phyloP scores from a whole-genome alignment of 345 rosid genomes.

The Conringia planisiliqua region DNA sequence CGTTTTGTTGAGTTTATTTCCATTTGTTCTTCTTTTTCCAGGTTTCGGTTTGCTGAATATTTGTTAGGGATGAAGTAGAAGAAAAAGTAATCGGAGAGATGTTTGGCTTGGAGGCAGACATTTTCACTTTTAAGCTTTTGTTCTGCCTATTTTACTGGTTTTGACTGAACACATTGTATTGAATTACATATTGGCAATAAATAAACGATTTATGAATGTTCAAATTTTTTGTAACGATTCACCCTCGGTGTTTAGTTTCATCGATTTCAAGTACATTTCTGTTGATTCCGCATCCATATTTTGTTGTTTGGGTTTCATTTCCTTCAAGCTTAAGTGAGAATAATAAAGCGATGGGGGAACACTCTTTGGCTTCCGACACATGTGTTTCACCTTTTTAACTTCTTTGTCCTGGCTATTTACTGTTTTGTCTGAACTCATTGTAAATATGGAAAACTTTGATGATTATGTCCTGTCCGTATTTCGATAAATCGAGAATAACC shows the following conservation, averaged over 20 bases:
- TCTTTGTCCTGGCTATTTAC: background rate
- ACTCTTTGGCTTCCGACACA: background rate
- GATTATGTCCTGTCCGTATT: background rate
- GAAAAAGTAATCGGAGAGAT: background rate
- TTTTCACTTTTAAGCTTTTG: background rate
- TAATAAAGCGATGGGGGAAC: background rate
- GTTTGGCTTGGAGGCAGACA: background rate
- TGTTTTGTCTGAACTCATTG: background rate
- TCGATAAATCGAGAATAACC: background rate
- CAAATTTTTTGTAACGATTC: background rate
- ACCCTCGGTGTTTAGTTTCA: too few species aligned
- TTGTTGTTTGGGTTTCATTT: background rate
- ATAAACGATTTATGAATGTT: background rate
- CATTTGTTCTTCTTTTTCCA: background rate
- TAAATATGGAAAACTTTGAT: background rate
- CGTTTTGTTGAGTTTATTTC: background rate
- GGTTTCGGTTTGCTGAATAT: background rate
- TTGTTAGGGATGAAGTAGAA: slow-evolving; percentile 25
- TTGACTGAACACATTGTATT: background rate
- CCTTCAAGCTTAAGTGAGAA: background rate
- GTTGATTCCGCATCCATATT: background rate
- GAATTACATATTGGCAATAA: background rate
- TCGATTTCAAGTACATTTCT: background rate
- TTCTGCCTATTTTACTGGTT: background rate
- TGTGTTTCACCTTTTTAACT: background rate